These are phyloP conservation scores for Penicillium paradoxum DNA, from an alignment of 495 filamentous ascomycete genomes.

Conservation along the genomic window DNA sequence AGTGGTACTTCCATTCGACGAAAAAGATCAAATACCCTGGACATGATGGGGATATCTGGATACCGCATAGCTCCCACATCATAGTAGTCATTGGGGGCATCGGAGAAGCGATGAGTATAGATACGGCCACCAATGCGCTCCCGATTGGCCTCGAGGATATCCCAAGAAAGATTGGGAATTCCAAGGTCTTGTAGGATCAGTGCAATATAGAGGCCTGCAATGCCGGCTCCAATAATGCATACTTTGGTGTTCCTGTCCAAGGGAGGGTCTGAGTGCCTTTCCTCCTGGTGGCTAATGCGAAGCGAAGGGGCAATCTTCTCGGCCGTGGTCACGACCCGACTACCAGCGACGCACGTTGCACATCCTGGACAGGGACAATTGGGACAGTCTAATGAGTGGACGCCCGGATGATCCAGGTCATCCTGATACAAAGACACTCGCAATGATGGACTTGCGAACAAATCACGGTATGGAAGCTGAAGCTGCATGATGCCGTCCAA, in stretches of 20 bases:
- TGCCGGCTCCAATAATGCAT: too few relatives aligned
- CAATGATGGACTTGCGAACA: not conserved
- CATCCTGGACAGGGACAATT: too few relatives aligned
- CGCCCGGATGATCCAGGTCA: too few relatives aligned
- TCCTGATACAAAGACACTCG: not conserved
- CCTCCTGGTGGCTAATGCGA: too few relatives aligned
- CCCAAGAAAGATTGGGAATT: not conserved
- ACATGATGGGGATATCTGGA: not conserved
- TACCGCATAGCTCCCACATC: not conserved
- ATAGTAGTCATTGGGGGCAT: not conserved
- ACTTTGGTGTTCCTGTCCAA: too few relatives aligned
- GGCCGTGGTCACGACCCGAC: too few relatives aligned
- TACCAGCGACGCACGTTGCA: too few relatives aligned
- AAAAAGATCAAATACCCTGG: not conserved
- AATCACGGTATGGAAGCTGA: not conserved
- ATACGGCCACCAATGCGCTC: not conserved
- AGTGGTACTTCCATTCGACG: not conserved
- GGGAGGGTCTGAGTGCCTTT: too few relatives aligned
- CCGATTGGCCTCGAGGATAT: not conserved
- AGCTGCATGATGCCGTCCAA: not conserved
- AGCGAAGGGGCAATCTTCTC: too few relatives aligned
- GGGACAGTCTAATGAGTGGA: too few relatives aligned
- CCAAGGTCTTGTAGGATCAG: not conserved
- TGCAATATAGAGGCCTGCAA: not conserved
- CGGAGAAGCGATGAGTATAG: not conserved